Conservation (phyloP, 116 monocot species). For the Phalaenopsis hybrid region DNA sequence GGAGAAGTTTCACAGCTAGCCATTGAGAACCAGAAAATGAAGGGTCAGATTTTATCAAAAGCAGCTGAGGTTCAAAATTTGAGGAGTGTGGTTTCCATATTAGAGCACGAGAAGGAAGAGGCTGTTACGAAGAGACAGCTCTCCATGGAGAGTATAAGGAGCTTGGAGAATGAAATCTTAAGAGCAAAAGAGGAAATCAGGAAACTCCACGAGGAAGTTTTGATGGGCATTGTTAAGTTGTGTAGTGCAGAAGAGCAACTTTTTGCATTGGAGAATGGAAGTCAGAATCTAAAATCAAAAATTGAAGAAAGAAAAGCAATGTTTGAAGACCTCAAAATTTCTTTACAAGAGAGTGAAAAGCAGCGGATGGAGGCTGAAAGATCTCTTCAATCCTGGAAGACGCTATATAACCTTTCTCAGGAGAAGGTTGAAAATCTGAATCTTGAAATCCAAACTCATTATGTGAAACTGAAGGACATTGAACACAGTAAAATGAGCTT, state of each 20-base stretch:
- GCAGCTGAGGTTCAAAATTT: constrained; percentile 18
- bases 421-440: constrained; percentile 34
- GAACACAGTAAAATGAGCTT: constrained; percentile 25
- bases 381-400: constrained; percentile 39
- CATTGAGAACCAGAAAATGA: constrained; percentile 30
- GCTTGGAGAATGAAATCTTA: constrained; percentile 8
- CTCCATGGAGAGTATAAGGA: constrained; percentile 12
- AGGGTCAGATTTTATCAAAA: constrained; percentile 20
- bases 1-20: constrained; percentile 44
- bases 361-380: constrained; percentile 31
- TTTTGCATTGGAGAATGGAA: constrained; percentile 8
- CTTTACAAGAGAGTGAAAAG: constrained; percentile 32
- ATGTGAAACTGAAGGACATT: constrained; percentile 37
- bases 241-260: constrained; percentile 13
- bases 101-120: constrained; percentile 13
- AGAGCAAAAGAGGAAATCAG: constrained; percentile 9
- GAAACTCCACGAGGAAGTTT: constrained; percentile 16
- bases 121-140: constrained; percentile 8
- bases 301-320: constrained; percentile 9
- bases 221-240: constrained; percentile 5
- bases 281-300: constrained; percentile 18
- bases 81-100: constrained; percentile 7
- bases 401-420: constrained; percentile 35
- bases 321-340: constrained; percentile 23
- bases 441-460: constrained; percentile 30